Evolutionary conservation across 2,329 filamentous ascomycete genomes (phyloP).

Genomic region (Beauveria caledonica): DNA sequence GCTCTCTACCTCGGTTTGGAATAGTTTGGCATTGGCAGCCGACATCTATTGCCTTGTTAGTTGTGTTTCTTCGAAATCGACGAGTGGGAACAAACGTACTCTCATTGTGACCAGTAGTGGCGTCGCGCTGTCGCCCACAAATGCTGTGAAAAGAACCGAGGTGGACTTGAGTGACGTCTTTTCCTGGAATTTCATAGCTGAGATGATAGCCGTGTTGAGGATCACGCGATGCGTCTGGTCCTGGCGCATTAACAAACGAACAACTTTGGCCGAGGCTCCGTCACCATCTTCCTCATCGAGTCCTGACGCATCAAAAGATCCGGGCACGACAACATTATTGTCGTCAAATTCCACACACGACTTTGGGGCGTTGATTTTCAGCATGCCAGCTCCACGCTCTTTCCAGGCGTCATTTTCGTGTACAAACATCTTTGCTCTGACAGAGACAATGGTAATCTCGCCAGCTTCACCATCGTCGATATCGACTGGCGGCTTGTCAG

Average conservation of each 20-base stretch:
- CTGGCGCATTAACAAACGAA: slow-evolving; percentile 81
- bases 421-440: slow-evolving; percentile 77
- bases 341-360: slow-evolving; percentile 48
- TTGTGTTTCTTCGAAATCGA: background rate
- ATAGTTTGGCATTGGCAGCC: slow-evolving; percentile 42
- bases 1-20: slow-evolving; percentile 40
- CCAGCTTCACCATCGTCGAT: slow-evolving; percentile 83
- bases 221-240: slow-evolving; percentile 83
- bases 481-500: slow-evolving; percentile 40
- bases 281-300: slow-evolving; percentile 36
- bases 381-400: slow-evolving; percentile 74
- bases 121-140: slow-evolving; percentile 46
- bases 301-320: slow-evolving; percentile 47
- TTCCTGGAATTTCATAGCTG: slow-evolving; percentile 71
- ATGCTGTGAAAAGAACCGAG: slow-evolving; percentile 57
- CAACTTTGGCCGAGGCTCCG: slow-evolving; percentile 31
- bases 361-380: slow-evolving; percentile 73
- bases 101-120: slow-evolving; percentile 54
- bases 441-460: slow-evolving; percentile 66
- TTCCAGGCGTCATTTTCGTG: slow-evolving; percentile 74
- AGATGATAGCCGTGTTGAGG: slow-evolving; percentile 74
- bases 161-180: slow-evolving; percentile 65
- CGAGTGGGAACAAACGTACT: slow-evolving; percentile 31
- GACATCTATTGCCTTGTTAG: slow-evolving; percentile 37
- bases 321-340: slow-evolving; percentile 38